Evolutionary conservation across 495 filamentous ascomycete genomes (phyloP).

Genomic region (Lichina pygmaea): DNA sequence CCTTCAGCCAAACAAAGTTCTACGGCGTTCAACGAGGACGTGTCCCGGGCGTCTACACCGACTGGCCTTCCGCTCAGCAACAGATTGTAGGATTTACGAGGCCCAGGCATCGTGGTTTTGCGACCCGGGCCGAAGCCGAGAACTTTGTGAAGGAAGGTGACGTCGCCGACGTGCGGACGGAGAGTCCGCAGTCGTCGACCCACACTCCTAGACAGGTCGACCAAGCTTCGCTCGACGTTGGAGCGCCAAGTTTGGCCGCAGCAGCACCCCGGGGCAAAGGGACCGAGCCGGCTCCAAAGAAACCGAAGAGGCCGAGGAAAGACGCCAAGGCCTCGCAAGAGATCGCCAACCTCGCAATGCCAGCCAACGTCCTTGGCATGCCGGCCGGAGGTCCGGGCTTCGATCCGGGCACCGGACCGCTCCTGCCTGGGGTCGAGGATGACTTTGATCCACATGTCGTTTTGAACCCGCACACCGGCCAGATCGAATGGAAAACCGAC

Average conservation of each 20-base stretch:
- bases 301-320: constrained; percentile 15
- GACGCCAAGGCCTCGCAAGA: constrained; percentile 6
- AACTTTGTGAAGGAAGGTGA: constrained; percentile 26
- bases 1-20: constrained; percentile 23
- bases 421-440: constrained; percentile 28
- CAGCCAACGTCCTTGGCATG: constrained; percentile 11
- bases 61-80: constrained; percentile 52
- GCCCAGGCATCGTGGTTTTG: constrained; percentile 61
- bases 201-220: not conserved
- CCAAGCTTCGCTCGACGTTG: not conserved
- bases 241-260: not conserved
- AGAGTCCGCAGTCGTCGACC: constrained; percentile 1
- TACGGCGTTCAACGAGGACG: constrained; percentile 71
- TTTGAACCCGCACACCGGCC: constrained; percentile 27
- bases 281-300: not conserved
- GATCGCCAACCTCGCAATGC: constrained; percentile 10
- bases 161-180: constrained; percentile 5
- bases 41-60: constrained; percentile 66
- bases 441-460: constrained; percentile 32
- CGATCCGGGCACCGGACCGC: constrained; percentile 24
- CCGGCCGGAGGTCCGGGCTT: constrained; percentile 16
- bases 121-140: constrained; percentile 50
- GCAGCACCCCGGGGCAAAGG: not conserved
- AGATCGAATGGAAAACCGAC: constrained; percentile 28
- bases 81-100: constrained; percentile 53